Evolutionary conservation across 345 rosid genomes (phyloP), one percentile per base, ranked within the genome.

Genomic region (Lagerstroemia speciosa): DNA sequence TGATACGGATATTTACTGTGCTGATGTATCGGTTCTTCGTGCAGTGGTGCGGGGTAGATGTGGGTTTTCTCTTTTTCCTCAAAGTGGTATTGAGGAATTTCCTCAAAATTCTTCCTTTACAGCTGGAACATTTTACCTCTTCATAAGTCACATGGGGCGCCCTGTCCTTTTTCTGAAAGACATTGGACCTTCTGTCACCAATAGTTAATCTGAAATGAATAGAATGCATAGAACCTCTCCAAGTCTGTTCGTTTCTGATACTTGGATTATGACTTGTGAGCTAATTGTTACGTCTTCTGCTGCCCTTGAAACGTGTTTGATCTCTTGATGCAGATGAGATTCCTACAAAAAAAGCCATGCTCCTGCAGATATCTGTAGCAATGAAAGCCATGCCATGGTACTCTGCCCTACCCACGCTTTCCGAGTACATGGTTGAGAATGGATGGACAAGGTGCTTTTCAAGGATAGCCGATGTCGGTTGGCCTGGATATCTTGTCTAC

Each of bases 331-430:
- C 89, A 94, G 99, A 94, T 85, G 89, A 89, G n/a, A 81, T 91
- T 57, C 99, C 99, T 67, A 74, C 98, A 53, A 89, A 61, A 55
- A 88, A 81, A 72, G 92, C 98, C 36, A 94, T 94, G 93, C 79
- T 83, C 65, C 72, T 89, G 79, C 99, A 94, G 76, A 91, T 94
- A 46, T 87, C 69, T 79, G 98, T 94, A 69, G 87, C 97, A 6
- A 88, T 91, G 99, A 89, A 94, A 79, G 89, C 99, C 29, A 88
- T 88, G 97, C 98, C 96, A 15, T 89, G 88, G 86, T 94, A 89
- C 83, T 73, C 77, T 77, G 84, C 78, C 72, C 93, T 94, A 72
- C 99, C 99, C 65, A 80, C 96, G 19, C 58, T 88, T 69, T 89
- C 96, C 1, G 99, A 94, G 73, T 70, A 75, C 81, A 83, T 94